A percentile compares a stretch with the other conserved stretches of the same genome.
Evolutionary conservation across 2,329 filamentous ascomycete genomes (phyloP).

Genomic region (Sordariomycetes sp.): DNA sequence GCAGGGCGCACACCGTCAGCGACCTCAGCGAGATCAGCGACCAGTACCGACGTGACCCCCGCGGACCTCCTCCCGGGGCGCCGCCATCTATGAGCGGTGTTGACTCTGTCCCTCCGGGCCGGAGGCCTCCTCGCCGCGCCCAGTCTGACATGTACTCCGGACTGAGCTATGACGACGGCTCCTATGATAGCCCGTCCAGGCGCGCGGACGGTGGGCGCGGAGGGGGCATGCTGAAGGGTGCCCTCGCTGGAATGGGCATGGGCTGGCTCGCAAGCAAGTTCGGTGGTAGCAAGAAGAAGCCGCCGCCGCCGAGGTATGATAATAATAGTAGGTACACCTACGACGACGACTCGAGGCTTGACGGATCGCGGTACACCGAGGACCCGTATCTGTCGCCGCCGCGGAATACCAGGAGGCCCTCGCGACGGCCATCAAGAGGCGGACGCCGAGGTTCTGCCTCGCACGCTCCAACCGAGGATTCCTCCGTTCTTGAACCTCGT

Average conservation of each 20-base stretch:
- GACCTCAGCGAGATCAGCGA: slow-evolving; percentile 40
- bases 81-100: slow-evolving; percentile 31
- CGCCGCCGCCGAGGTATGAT: slow-evolving; percentile 29
- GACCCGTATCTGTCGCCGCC: slow-evolving; percentile 49
- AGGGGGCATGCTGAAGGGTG: slow-evolving; percentile 43
- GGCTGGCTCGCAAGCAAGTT: slow-evolving; percentile 60
- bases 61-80: slow-evolving; percentile 11
- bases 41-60: slow-evolving; percentile 14
- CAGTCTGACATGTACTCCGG: slow-evolving; percentile 31
- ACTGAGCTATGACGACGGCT: slow-evolving; percentile 24
- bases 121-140: slow-evolving; percentile 30
- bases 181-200: slow-evolving; percentile 43
- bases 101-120: slow-evolving; percentile 23
- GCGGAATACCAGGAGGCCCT: slow-evolving; percentile 14
- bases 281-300: slow-evolving; percentile 39
- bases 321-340: slow-evolving; percentile 25
- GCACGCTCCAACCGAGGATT: slow-evolving; percentile 15
- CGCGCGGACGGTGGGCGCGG: slow-evolving; percentile 27
- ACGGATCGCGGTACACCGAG: slow-evolving; percentile 56
- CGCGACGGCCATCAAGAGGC: not conserved
- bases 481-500: slow-evolving; percentile 11
- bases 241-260: slow-evolving; percentile 52
- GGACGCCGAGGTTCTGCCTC: not conserved
- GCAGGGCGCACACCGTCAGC: slow-evolving; percentile 27
- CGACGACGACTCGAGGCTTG: slow-evolving; percentile 50